Evolutionary conservation across 2,329 filamentous ascomycete genomes (phyloP), one percentile per base, ranked within the genome.

Genomic region (Ophiostoma sp.): DNA sequence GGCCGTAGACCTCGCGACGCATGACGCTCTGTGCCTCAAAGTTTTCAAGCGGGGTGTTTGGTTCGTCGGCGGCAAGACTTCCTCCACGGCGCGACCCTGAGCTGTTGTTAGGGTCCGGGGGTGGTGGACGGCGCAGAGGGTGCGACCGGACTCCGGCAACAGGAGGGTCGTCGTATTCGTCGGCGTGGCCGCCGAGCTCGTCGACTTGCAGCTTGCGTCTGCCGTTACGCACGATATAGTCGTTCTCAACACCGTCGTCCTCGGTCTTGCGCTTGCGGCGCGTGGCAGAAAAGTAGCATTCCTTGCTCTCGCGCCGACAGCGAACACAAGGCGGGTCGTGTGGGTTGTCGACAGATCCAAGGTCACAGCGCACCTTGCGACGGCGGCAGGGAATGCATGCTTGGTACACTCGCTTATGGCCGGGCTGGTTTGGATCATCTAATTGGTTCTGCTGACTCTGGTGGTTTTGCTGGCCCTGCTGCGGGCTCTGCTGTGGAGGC

Each of bases 241-340:
- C 89, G 70, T 80, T 54, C 17, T 67, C 66, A 10, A 15, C 84
- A 27, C 81, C 3, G 13, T 68, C 86, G 74, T 91, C 83, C 74
- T 84, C 87, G 67, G 85, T 85, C 84, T 95, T 96, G 78, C 93
- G 88, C 87, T 98, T 98, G 77, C 95, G 89, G 68, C 95, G 87
- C 41, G 94, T 98, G 27, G 93, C 92, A 73, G 93, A 96, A 83
- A 99, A 99, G 85, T 90, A 96, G 83, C 95, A 99, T 76, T 97
- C 90, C 79, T 98, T 98, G 82, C 90, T 93, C 83, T 99, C 95
- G 75, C 95, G 89, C 69, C 93, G 90, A 79, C 95, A 99, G 77
- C 95, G 89, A 72, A 94, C 91, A 79, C 95, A 99, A 2, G 95
- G 95, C 70, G 94, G 94, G 76, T 96, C 93, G 79, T 94, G 89